Conservation (phyloP, 108 stramenopile genomes). For the Cyclotella choctawhatcheeana region DNA sequence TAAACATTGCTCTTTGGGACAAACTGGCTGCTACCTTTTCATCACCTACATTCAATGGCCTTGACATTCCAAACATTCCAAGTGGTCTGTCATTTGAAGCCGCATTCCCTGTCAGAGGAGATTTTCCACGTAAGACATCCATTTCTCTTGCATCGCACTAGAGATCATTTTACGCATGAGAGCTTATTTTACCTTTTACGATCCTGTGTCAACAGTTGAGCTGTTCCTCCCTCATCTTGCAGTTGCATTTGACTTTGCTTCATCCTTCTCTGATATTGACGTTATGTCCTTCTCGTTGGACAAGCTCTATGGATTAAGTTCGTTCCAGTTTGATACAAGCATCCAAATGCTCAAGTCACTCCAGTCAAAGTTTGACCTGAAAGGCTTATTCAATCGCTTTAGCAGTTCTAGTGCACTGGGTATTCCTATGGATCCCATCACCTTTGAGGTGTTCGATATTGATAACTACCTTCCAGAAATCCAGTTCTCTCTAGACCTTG, state of each 20-base stretch:
- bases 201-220: slow-evolving; percentile 3
- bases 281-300: slow-evolving; percentile 21
- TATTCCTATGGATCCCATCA: slow-evolving; percentile 18
- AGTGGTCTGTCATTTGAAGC: slow-evolving; percentile 16
- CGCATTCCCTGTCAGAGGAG: not conserved
- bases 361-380: not conserved
- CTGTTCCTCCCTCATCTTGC: slow-evolving; percentile 27
- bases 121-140: too few species aligned
- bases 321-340: not conserved
- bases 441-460: slow-evolving; percentile 25
- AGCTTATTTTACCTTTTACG: not conserved
- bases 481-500: slow-evolving; percentile 17
- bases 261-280: not conserved
- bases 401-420: not conserved
- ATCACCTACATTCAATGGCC: slow-evolving; percentile 15
- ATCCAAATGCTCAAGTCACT: not conserved
- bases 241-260: slow-evolving; percentile 22
- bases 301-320: slow-evolving; percentile 15
- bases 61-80: slow-evolving; percentile 17
- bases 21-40: slow-evolving; percentile 22
- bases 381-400: not conserved
- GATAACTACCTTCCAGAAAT: slow-evolving; percentile 28
- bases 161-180: too few species aligned
- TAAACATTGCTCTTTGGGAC: too few species aligned
- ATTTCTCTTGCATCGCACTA: too few species aligned